Evolutionary conservation across 306 rosid species (phyloP).

Genomic region (Calophaca sinica): DNA sequence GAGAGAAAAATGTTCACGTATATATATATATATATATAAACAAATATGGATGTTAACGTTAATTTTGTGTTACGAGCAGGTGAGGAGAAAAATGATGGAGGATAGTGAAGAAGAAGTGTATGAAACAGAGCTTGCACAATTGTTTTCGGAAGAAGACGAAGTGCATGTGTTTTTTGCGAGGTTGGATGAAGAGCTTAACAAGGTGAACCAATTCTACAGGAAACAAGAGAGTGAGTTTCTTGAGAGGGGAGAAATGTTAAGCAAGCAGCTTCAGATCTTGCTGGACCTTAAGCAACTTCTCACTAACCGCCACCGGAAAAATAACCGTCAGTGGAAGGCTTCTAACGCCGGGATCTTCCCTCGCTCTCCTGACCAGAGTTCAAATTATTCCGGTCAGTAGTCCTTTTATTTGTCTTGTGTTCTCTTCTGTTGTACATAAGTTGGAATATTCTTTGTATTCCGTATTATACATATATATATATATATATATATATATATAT

Average conservation of each 20-base stretch:
- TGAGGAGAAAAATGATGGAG: conserved; percentile 57
- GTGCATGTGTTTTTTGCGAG: conserved; percentile 63
- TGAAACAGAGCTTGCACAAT: conserved; percentile 80
- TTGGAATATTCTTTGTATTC: too few relatives aligned
- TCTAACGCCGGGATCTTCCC: conserved; percentile 35
- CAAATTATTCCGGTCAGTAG: conserved; percentile 56
- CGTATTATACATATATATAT: too few relatives aligned
- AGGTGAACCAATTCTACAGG: conserved; percentile 79
- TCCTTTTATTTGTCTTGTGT: background rate
- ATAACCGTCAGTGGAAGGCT: background rate
- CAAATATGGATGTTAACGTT: background rate
- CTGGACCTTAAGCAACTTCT: conserved; percentile 68
- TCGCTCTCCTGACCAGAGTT: conserved; percentile 56
- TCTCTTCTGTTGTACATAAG: too few relatives aligned
- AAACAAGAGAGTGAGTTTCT: conserved; percentile 69
- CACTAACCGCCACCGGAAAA: conserved; percentile 54
- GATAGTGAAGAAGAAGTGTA: conserved; percentile 60
- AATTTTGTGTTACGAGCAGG: conserved; percentile 57
- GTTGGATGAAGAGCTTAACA: conserved; percentile 78
- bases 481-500: too few relatives aligned
- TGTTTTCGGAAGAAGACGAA: conserved; percentile 84
- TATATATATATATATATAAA: too few relatives aligned
- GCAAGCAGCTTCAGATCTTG: conserved; percentile 68
- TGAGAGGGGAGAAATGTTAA: conserved; percentile 73
- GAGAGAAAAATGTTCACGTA: background rate